Conservation (phyloP, 106 monocot genomes). For the Posidonia australis region DNA sequence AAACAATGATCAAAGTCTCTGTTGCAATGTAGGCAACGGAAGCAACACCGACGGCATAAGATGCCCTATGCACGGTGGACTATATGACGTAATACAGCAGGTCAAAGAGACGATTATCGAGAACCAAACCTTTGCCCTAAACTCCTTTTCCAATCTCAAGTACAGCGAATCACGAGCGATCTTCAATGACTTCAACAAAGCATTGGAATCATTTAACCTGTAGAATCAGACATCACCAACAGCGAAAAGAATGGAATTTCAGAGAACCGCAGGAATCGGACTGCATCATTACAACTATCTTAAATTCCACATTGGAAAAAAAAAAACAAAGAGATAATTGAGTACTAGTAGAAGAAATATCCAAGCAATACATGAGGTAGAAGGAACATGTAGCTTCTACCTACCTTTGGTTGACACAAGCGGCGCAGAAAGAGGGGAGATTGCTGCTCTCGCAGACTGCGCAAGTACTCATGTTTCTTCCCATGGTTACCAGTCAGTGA, state of each 20-base stretch:
- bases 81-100: not conserved
- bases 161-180: constrained; percentile 38
- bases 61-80: not conserved
- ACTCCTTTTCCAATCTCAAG: constrained; percentile 22
- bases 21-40: no score
- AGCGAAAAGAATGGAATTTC: not conserved
- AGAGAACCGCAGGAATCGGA: not conserved
- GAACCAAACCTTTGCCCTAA: constrained; percentile 48
- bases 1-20: no score
- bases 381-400: not conserved
- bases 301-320: not conserved
- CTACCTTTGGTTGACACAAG: constrained; percentile 78
- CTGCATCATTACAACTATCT: not conserved
- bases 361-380: not conserved
- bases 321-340: not conserved
- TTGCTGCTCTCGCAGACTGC: constrained; percentile 63
- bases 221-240: not conserved
- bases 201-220: constrained; percentile 55
- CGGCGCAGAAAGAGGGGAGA: constrained; percentile 56
- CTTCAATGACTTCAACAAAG: constrained; percentile 33
- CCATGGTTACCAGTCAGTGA: constrained; percentile 15
- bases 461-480: constrained; percentile 36
- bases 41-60: not conserved
- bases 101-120: not conserved
- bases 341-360: no score